Base-by-base conservation (phyloP, 352 stramenopile species). In the Pythium aristosporum region DNA sequence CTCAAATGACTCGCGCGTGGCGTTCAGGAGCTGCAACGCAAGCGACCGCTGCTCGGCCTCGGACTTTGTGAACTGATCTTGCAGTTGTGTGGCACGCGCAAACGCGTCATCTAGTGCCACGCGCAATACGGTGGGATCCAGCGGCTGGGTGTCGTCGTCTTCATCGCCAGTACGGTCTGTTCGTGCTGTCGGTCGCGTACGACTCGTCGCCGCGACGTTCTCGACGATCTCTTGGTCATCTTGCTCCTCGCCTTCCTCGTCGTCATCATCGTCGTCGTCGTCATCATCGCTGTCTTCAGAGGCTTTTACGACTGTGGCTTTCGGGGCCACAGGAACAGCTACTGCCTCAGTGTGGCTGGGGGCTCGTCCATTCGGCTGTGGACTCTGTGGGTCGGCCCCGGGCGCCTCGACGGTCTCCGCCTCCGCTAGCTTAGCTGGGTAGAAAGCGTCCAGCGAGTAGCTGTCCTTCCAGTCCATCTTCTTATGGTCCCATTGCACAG, bases 391-490 rank as follows among this genome's bases (percentile, higher is more conserved):
- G 25, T 30, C 25, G 25, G 1, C 34, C 3, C 34, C 11, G 11
- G 34, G 11, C 8, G 34, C 6, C 34, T 49, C 43, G 5, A 49
- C 43, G 20, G 16, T 49, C 20, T 16, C 43, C 16, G 43, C 16
- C 43, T 49, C 43, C 16, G 34, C 11, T 39, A 15, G 3, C 34
- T 49, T 25, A 1, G 5, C 7, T n/a, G 70, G 54, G 23, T 82
- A 83, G 54, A 88, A 87, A 25, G 85, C 61, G 51, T 85, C 74
- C 6, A 90, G 59, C 10, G 67, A 39, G 44, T 82, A 81, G 52
- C 59, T 75, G 2, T 73, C 62, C 39, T 82, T 79, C 82, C 82
- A 91, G 67, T 86, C 80, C 76, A 83, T 86, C 11, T 67, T 79
- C 3, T 10, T 32, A 16, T 59, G 52, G 52, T 91, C 70, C 84